phyloP scores from a whole-genome alignment of 1,139 yeast genomes.

The Eremothecium sinecaudum region DNA sequence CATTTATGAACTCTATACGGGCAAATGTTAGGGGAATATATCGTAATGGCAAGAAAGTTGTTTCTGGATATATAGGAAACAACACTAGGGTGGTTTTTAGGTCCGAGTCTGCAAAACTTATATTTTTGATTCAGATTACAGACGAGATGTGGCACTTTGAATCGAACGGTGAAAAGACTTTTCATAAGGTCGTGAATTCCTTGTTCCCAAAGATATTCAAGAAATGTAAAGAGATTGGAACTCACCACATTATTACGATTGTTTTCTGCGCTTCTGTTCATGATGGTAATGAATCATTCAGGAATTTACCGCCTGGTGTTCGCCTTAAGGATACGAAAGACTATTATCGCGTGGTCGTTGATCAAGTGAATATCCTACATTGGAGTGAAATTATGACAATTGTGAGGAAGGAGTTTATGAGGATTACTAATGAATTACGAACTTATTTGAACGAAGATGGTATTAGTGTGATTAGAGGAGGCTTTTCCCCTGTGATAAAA shows the following conservation, averaged over 20 bases:
- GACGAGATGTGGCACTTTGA: conserved; percentile 98
- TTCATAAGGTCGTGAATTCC: conserved; percentile 84
- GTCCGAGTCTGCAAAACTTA: conserved; percentile 79
- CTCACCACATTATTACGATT: conserved; percentile 86
- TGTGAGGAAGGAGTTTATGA: conserved; percentile 73
- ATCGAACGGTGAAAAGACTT: conserved; percentile 89
- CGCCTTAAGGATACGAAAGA: conserved; percentile 61
- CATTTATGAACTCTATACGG: conserved; percentile 54
- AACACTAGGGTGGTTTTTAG: conserved; percentile 76
- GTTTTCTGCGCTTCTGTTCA: conserved; percentile 76
- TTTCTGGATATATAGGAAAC: conserved; percentile 59
- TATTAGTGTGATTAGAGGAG: conserved; percentile 39
- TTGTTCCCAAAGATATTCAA: conserved; percentile 82
- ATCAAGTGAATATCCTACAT: conserved; percentile 74
- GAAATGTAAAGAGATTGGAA: conserved; percentile 75
- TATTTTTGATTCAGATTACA: conserved; percentile 79
- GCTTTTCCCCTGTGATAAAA: conserved; percentile 73
- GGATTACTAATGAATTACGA: conserved; percentile 67
- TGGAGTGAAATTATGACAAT: conserved; percentile 93
- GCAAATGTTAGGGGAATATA: conserved; percentile 61
- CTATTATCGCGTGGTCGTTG: conserved; percentile 88
- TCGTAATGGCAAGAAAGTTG: conserved; percentile 56
- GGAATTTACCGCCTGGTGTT: conserved; percentile 58
- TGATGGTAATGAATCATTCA: conserved; percentile 47
- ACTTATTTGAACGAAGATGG: conserved; percentile 36